Evolutionary conservation across 495 filamentous ascomycete species (phyloP).

Genomic region (Xylaria scruposa): DNA sequence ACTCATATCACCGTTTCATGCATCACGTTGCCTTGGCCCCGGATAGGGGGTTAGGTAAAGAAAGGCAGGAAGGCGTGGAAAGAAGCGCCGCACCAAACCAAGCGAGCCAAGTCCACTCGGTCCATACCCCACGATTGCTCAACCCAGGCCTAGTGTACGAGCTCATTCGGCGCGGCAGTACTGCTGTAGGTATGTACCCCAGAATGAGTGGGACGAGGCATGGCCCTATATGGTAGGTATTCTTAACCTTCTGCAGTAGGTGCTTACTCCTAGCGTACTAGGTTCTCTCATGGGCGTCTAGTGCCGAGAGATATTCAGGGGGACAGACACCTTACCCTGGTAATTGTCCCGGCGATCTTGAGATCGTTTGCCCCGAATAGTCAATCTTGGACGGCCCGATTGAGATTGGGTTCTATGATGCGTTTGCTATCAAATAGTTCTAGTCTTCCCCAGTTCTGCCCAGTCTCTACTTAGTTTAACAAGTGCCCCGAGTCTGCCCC

Average conservation of each 20-base stretch:
- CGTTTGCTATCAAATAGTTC: slow-evolving; percentile 1
- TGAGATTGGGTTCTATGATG: neutral
- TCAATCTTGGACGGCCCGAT: slow-evolving; percentile 22
- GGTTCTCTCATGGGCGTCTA: neutral
- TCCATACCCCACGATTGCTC: neutral
- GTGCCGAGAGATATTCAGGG: slow-evolving; percentile 9
- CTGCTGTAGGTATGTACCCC: neutral
- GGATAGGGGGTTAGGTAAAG: slow-evolving; percentile 1
- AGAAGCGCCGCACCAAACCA: slow-evolving; percentile 2
- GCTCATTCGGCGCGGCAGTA: neutral
- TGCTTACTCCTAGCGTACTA: neutral
- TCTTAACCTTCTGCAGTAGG: neutral
- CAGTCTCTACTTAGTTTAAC: too few species aligned
- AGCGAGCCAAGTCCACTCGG: neutral
- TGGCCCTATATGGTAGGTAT: slow-evolving; percentile 6
- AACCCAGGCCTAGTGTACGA: neutral
- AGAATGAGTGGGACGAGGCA: neutral
- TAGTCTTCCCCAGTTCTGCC: neutral
- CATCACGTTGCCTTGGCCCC: neutral
- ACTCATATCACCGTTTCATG: slow-evolving; percentile 5
- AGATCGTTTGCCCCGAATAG: neutral
- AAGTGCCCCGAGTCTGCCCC: too few species aligned
- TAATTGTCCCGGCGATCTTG: neutral
- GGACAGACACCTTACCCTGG: neutral
- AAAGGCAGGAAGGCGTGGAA: slow-evolving; percentile 1